Base-by-base conservation (phyloP, 2,329 filamentous ascomycete species). In the Colletotrichum echinochloae region DNA sequence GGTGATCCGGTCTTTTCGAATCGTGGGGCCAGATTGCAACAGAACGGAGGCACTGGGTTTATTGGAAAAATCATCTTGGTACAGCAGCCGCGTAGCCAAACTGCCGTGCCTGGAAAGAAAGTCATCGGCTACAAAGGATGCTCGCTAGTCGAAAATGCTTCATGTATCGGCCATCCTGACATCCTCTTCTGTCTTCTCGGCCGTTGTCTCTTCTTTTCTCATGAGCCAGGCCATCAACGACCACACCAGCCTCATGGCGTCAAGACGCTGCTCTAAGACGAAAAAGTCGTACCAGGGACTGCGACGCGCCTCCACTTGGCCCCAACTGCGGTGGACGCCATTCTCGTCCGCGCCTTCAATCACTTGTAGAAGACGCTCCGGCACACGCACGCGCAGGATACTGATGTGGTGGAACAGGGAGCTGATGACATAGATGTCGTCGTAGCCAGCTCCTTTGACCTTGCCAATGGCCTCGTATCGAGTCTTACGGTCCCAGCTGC, bases 241-340 rank as follows among this genome's bases (percentile, higher is more conserved):
- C 89, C 89, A 91, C 1, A 90, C 73, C 12, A 87, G 72, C 72
- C 83, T 79, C 86, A 91, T 86, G 3, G 88, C 89, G 73, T 84
- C 83, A 33, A 90, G 75, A 55, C 89, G 79, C 65, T 91, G 86
- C 28, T 86, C 81, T 0, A 78, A 75, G 57, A 84, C 73, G 74
- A 90, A 91, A 14, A 91, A 78, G 75, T 91, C 89, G 74, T 83
- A 90, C 89, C 89, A 91, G 48, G 77, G 81, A 72, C 87, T 90
- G 71, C 89, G 84, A 83, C 86, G 87, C 44, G 89, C 82, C 73
- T 86, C 82, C 2, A 91, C 78, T 73, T 81, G 82, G 12, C 83
- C 86, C 86, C 87, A 89, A 77, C 83, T 84, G 69, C 80, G 77
- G 60, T 65, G 77, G 20, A 73, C 75, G 60, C 79, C 81, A 9